phyloP scores from a whole-genome alignment of 2,329 filamentous ascomycete genomes.

The Beauveria medogensis region DNA sequence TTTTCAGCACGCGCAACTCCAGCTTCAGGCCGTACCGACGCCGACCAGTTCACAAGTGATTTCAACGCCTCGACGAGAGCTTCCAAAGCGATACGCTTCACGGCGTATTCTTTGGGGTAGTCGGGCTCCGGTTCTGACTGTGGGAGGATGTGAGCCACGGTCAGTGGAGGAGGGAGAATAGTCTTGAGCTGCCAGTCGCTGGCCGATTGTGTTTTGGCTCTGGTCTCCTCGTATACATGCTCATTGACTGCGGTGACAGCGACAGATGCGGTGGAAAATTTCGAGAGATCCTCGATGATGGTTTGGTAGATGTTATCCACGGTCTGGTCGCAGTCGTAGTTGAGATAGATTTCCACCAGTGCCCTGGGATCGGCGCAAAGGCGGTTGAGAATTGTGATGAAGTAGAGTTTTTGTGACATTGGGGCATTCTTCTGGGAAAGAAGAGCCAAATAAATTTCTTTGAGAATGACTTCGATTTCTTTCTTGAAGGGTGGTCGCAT shows the following conservation, averaged over 20 bases:
- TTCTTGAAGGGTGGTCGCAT: constrained; percentile 95
- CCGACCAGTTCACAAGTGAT: constrained; percentile 88
- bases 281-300: constrained; percentile 87
- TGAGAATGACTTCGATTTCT: constrained; percentile 95
- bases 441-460: constrained; percentile 92
- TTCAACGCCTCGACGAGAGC: constrained; percentile 80
- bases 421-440: constrained; percentile 82
- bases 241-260: constrained; percentile 69
- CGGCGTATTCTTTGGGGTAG: constrained; percentile 79
- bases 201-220: constrained; percentile 49
- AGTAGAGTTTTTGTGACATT: constrained; percentile 83
- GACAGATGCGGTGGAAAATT: constrained; percentile 73
- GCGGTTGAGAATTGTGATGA: constrained; percentile 76
- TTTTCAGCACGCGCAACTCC: constrained; percentile 22
- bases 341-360: constrained; percentile 90
- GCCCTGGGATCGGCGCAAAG: constrained; percentile 80
- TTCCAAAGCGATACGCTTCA: constrained; percentile 85
- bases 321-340: constrained; percentile 94
- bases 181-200: constrained; percentile 80
- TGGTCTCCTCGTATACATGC: constrained; percentile 76
- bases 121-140: constrained; percentile 55
- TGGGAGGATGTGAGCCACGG: constrained; percentile 64
- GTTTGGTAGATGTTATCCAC: constrained; percentile 96
- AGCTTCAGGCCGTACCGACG: constrained; percentile 52
- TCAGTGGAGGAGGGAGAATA: constrained; percentile 80